Conservation (phyloP, 2,329 filamentous ascomycete species). For the Cercospora beticola region DNA sequence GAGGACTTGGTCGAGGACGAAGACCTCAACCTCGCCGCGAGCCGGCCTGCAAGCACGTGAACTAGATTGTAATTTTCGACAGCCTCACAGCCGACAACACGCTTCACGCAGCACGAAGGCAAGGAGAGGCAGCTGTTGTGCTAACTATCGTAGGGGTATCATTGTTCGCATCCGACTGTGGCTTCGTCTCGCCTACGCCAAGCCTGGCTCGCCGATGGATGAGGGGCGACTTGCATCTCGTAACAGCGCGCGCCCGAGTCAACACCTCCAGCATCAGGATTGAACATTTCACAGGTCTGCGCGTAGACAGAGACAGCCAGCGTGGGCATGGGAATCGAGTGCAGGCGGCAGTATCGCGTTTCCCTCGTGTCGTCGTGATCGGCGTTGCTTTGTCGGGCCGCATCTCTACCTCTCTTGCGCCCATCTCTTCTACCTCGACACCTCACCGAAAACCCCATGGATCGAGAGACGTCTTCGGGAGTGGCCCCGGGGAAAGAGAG, state of each 20-base stretch:
- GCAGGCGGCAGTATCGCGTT: background rate
- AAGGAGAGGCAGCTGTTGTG: background rate
- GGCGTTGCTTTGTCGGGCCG: conserved; percentile 11
- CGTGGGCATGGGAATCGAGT: background rate
- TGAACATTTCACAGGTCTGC: background rate
- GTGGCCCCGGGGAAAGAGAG: conserved; percentile 2
- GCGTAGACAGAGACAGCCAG: background rate
- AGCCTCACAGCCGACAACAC: background rate
- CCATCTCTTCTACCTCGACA: conserved; percentile 1
- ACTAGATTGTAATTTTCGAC: background rate
- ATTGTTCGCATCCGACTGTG: background rate
- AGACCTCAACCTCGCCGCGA: background rate
- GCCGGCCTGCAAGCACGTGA: background rate
- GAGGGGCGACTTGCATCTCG: background rate
- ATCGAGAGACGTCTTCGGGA: background rate
- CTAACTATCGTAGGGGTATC: background rate
- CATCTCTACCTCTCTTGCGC: background rate
- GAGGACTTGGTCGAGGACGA: conserved; percentile 2
- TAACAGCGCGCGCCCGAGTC: background rate
- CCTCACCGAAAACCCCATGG: conserved; percentile 9
- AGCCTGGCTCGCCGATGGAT: background rate
- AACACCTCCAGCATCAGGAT: background rate
- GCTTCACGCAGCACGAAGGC: background rate
- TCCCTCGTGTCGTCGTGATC: conserved; percentile 4
- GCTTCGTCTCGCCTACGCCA: background rate